Percentiles rank a stretch among this genome's conserved stretches.
Evolutionary conservation across 306 rosid genomes (phyloP).

Genomic region (Inga oerstediana): DNA sequence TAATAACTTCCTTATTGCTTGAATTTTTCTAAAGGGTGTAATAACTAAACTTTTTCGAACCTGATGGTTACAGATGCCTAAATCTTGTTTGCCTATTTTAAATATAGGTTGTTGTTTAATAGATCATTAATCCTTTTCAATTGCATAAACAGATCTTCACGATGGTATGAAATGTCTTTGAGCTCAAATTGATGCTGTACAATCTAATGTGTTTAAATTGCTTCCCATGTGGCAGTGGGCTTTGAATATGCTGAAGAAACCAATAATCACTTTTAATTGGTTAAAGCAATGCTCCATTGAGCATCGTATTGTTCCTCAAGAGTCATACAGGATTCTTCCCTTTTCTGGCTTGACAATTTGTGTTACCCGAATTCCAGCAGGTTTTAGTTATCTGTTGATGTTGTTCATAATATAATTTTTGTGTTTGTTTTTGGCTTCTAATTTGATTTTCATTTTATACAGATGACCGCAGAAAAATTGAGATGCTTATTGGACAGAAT

Average conservation of each 20-base stretch:
- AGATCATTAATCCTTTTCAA: slow-evolving; percentile 22
- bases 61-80: not conserved
- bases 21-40: slow-evolving; percentile 14
- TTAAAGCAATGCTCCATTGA: slow-evolving; percentile 89
- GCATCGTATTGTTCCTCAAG: slow-evolving; percentile 92
- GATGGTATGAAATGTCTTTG: slow-evolving; percentile 12
- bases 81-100: slow-evolving; percentile 19
- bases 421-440: slow-evolving; percentile 32
- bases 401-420: slow-evolving; percentile 30
- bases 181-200: slow-evolving; percentile 14
- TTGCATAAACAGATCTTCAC: slow-evolving; percentile 18
- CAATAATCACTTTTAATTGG: slow-evolving; percentile 82
- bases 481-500: slow-evolving; percentile 67
- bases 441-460: slow-evolving; percentile 42
- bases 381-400: slow-evolving; percentile 51
- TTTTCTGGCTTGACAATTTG: slow-evolving; percentile 87
- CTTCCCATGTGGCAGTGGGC: slow-evolving; percentile 80
- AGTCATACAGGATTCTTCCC: slow-evolving; percentile 84
- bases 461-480: slow-evolving; percentile 84
- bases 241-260: slow-evolving; percentile 84
- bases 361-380: slow-evolving; percentile 84
- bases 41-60: not conserved
- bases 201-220: slow-evolving; percentile 33
- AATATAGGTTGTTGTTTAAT: slow-evolving; percentile 21
- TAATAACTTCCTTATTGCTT: not conserved